These are phyloP conservation scores for Naematelia aurantialba DNA, from an alignment of 768 basidiomycete genomes.

Conservation along the genomic window DNA sequence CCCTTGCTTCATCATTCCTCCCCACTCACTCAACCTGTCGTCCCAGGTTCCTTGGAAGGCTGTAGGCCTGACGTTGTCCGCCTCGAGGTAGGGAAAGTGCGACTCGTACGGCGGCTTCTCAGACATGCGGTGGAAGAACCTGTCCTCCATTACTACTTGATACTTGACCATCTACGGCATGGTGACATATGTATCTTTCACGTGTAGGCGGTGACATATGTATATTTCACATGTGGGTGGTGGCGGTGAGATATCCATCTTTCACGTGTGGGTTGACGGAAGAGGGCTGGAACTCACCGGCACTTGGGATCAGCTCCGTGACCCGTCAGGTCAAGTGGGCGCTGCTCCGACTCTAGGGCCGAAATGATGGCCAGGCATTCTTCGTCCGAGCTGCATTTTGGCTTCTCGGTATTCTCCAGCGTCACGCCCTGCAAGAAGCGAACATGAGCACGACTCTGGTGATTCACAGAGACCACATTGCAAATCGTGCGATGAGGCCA, in stretches of 20 bases:
- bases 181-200: no score
- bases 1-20: conserved; percentile 80
- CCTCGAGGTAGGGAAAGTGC: conserved; percentile 69
- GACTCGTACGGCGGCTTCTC: conserved; percentile 67
- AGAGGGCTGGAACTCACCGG: conserved; percentile 54
- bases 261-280: background rate
- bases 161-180: background rate
- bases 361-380: conserved; percentile 78
- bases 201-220: no score
- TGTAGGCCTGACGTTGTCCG: conserved; percentile 75
- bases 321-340: conserved; percentile 67
- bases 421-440: conserved; percentile 69
- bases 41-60: conserved; percentile 66
- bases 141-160: conserved; percentile 8
- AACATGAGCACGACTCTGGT: background rate
- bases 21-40: conserved; percentile 77
- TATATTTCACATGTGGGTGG: no score
- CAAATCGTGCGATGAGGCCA: no score
- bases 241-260: background rate
- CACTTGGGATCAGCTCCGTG: conserved; percentile 85
- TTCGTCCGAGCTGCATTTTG: conserved; percentile 58
- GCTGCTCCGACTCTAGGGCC: conserved; percentile 67
- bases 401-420: conserved; percentile 93
- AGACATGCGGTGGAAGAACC: conserved; percentile 52
- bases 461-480: background rate